These are phyloP conservation scores for Hypoxylon sp. DNA, from an alignment of 2,329 filamentous ascomycete genomes.

Conservation along the genomic window DNA sequence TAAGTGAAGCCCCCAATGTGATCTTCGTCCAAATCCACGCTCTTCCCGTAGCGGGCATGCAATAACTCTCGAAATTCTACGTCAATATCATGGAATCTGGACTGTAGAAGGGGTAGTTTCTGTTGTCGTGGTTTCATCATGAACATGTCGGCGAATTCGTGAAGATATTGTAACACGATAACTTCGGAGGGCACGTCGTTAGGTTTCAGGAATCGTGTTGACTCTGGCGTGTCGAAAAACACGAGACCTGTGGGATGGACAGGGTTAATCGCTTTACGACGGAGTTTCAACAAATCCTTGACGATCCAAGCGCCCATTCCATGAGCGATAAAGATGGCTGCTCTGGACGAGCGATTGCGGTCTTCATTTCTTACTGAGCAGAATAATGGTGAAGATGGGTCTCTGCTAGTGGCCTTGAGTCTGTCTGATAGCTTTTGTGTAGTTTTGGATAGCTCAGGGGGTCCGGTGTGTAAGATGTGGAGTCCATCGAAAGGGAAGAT, in stretches of 20 bases:
- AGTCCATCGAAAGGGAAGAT: conserved; percentile 24
- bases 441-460: not conserved
- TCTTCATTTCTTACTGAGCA: not conserved
- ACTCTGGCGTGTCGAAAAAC: conserved; percentile 30
- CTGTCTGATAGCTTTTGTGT: conserved; percentile 5
- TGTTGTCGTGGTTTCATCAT: not conserved
- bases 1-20: not conserved
- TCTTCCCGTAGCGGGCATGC: conserved; percentile 13
- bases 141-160: conserved; percentile 18
- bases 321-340: conserved; percentile 36
- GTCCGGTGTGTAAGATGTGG: conserved; percentile 26
- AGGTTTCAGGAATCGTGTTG: not conserved
- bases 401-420: conserved; percentile 8
- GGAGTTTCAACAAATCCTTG: conserved; percentile 25
- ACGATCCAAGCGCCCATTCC: conserved; percentile 40
- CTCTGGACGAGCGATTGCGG: conserved; percentile 12
- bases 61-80: conserved; percentile 12
- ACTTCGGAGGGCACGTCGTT: conserved; percentile 5
- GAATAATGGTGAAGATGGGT: conserved; percentile 25
- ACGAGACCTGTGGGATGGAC: conserved; percentile 30
- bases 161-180: conserved; percentile 16
- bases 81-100: conserved; percentile 12
- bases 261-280: not conserved
- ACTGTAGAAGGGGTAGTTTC: not conserved
- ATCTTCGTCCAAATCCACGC: not conserved